phyloP scores from a whole-genome alignment of 441 rosid species.

The Monsonia emarginata region DNA sequence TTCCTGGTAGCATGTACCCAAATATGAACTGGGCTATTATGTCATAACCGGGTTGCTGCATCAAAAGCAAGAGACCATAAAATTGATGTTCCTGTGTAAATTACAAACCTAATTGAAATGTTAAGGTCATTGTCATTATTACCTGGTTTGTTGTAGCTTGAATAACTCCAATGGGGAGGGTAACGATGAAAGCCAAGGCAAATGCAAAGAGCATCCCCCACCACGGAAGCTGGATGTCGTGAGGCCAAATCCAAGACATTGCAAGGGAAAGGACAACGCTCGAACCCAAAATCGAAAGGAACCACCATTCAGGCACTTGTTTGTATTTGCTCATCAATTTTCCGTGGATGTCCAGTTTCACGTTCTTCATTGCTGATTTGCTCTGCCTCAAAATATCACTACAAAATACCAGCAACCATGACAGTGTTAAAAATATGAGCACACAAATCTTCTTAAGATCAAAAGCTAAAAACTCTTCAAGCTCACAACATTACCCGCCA shows the following conservation, averaged over 20 bases:
- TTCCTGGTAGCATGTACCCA: constrained; percentile 76
- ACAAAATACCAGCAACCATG: constrained; percentile 15
- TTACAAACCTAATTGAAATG: too few species aligned
- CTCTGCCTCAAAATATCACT: constrained; percentile 57
- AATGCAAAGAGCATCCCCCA: constrained; percentile 97
- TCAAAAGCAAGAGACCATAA: background rate
- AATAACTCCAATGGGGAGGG: constrained; percentile 97
- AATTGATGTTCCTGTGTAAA: too few species aligned
- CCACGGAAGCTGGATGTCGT: constrained; percentile 77
- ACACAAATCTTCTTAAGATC: background rate
- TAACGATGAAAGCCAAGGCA: constrained; percentile 69
- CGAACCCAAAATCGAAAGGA: constrained; percentile 40
- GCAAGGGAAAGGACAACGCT: constrained; percentile 55
- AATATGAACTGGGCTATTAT: constrained; percentile 90
- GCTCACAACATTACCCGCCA: constrained; percentile 43
- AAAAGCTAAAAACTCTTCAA: background rate
- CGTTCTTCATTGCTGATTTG: constrained; percentile 42
- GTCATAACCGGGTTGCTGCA: constrained; percentile 98
- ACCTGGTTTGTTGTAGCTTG: constrained; percentile 99
- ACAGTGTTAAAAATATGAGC: too few species aligned
- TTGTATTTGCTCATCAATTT: constrained; percentile 63
- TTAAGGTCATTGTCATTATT: background rate
- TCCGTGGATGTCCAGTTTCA: constrained; percentile 65
- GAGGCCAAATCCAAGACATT: constrained; percentile 69
- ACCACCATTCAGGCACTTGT: constrained; percentile 94